Conservation (phyloP, 1,139 yeast genomes). For the Scheffersomyces quercinus region DNA sequence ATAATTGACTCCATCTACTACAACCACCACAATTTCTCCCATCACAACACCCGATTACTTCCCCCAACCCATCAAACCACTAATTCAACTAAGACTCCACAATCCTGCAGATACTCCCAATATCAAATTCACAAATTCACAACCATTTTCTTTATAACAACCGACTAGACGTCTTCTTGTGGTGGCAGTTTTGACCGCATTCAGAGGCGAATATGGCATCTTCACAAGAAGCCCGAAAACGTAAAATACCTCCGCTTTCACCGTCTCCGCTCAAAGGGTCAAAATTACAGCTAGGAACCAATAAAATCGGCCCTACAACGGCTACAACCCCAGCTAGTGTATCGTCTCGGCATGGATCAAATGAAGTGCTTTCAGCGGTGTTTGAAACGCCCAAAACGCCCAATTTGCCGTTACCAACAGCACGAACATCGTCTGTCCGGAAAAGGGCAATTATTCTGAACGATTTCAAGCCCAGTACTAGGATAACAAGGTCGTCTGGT, state of each 20-base stretch:
- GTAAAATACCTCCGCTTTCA: not conserved
- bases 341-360: slow-evolving; percentile 5
- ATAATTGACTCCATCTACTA: too few species aligned
- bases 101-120: too few species aligned
- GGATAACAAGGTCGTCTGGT: not conserved
- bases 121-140: too few species aligned
- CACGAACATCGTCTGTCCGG: not conserved
- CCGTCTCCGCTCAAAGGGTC: slow-evolving; percentile 4
- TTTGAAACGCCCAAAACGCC: not conserved
- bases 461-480: not conserved
- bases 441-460: not conserved
- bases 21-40: too few species aligned
- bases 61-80: too few species aligned
- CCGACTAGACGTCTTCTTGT: too few species aligned
- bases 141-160: too few species aligned
- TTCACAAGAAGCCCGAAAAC: not conserved
- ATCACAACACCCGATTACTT: too few species aligned
- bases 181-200: too few species aligned
- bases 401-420: not conserved
- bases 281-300: slow-evolving; percentile 5
- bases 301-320: slow-evolving; percentile 7
- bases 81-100: too few species aligned
- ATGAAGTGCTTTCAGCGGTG: slow-evolving; percentile 1
- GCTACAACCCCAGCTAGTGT: slow-evolving; percentile 9
- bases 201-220: too few species aligned